These are phyloP conservation scores for Arachis monticola DNA, from an alignment of 331 rosid genomes.

Conservation along the genomic window DNA sequence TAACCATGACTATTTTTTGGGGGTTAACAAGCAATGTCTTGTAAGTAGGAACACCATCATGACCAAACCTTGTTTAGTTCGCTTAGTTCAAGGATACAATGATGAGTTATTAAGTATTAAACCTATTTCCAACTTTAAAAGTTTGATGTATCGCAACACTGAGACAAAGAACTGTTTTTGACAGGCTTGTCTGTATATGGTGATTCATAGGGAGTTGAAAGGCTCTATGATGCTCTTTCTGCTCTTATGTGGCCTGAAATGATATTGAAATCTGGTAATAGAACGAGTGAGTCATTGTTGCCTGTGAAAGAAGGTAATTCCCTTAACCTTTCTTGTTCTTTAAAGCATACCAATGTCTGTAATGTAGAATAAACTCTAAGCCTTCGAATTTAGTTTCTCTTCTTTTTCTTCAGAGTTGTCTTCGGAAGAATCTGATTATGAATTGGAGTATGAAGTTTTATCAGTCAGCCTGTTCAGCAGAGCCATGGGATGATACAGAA, in stretches of 20 bases:
- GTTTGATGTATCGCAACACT: constrained; percentile 7
- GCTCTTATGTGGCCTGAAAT: constrained; percentile 98
- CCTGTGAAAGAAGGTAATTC: constrained; percentile 39
- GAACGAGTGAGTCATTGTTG: constrained; percentile 44
- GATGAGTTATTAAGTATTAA: neutral
- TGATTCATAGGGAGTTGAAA: constrained; percentile 90
- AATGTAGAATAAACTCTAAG: neutral
- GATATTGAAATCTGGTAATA: constrained; percentile 67
- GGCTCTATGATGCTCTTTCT: constrained; percentile 84
- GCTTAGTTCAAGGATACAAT: constrained; percentile 31
- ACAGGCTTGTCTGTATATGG: constrained; percentile 73
- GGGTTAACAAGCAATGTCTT: neutral
- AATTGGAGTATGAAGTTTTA: constrained; percentile 63
- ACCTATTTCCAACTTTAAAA: neutral
- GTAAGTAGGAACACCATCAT: constrained; percentile 3
- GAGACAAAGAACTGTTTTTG: constrained; percentile 28
- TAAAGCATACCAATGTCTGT: neutral
- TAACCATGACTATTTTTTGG: neutral
- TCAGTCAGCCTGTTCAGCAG: constrained; percentile 69
- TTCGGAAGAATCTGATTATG: constrained; percentile 74
- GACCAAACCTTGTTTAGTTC: neutral
- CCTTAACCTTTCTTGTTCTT: neutral
- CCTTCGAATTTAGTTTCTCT: constrained; percentile 10
- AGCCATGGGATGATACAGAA: constrained; percentile 64
- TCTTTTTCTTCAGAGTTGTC: constrained; percentile 51